A percentile compares a stretch with the other conserved stretches of the same genome.
These are phyloP conservation scores for Penicillium sp. DNA, from an alignment of 2,329 filamentous ascomycete genomes.

Conservation along the genomic window DNA sequence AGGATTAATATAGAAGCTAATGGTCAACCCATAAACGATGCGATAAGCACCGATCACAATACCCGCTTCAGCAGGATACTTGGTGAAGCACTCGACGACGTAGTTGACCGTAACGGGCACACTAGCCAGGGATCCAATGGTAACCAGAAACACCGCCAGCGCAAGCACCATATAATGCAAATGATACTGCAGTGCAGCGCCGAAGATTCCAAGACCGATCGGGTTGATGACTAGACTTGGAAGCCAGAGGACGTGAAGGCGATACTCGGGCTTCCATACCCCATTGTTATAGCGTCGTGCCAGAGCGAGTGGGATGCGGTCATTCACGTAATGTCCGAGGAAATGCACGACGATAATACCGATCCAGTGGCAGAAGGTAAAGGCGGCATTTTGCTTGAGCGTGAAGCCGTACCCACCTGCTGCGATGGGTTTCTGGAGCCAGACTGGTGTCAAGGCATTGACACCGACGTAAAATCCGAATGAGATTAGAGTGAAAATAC, in stretches of 20 bases:
- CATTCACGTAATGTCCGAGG: slow-evolving; percentile 38
- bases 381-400: slow-evolving; percentile 37
- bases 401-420: slow-evolving; percentile 43
- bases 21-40: slow-evolving; percentile 36
- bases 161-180: slow-evolving; percentile 40
- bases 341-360: slow-evolving; percentile 36
- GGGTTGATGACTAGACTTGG: slow-evolving; percentile 26
- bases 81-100: slow-evolving; percentile 32
- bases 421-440: slow-evolving; percentile 36
- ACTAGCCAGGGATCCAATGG: slow-evolving; percentile 31
- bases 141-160: slow-evolving; percentile 39
- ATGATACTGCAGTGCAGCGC: slow-evolving; percentile 40
- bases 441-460: slow-evolving; percentile 35
- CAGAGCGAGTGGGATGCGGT: slow-evolving; percentile 37
- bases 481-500: slow-evolving; percentile 35
- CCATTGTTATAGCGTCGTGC: slow-evolving; percentile 25
- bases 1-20: slow-evolving; percentile 39
- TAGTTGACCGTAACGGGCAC: slow-evolving; percentile 26
- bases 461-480: slow-evolving; percentile 36
- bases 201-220: slow-evolving; percentile 34
- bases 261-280: slow-evolving; percentile 34
- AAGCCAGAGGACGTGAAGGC: slow-evolving; percentile 30
- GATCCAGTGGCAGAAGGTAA: slow-evolving; percentile 41
- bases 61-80: slow-evolving; percentile 36
- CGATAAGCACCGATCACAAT: slow-evolving; percentile 28